These are phyloP conservation scores for Mortierella sp. DNA, from an alignment of 371 early-diverging fungal species.

Conservation along the genomic window DNA sequence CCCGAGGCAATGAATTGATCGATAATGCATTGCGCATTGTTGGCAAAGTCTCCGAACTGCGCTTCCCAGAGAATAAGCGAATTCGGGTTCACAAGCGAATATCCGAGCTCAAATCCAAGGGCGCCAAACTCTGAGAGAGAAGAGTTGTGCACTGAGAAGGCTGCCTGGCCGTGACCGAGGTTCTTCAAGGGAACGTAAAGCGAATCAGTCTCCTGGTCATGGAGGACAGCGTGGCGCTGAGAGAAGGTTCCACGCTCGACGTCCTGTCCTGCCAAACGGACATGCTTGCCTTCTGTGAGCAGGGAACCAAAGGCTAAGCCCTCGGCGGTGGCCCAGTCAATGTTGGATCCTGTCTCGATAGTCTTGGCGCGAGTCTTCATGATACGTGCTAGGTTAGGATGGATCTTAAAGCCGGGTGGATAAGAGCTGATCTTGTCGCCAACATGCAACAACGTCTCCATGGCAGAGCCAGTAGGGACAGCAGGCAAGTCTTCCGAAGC, in stretches of 20 bases:
- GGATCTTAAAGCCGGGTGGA: slow-evolving; percentile 89
- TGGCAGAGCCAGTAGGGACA: slow-evolving; percentile 86
- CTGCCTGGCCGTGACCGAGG: slow-evolving; percentile 84
- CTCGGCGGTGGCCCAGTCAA: slow-evolving; percentile 98
- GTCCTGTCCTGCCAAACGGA: slow-evolving; percentile 96
- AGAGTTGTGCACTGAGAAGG: slow-evolving; percentile 92
- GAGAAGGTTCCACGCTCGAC: slow-evolving; percentile 99
- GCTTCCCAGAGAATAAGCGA: slow-evolving; percentile 97
- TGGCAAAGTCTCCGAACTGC: slow-evolving; percentile 98
- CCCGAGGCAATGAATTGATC: slow-evolving; percentile 96
- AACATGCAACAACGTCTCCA: slow-evolving; percentile 79
- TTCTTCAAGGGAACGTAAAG: slow-evolving; percentile 84
- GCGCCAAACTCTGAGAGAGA: slow-evolving; percentile 95
- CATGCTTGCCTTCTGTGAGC: slow-evolving; percentile 89
- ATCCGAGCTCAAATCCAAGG: slow-evolving; percentile 97
- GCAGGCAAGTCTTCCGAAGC: slow-evolving; percentile 73
- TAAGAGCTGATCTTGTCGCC: slow-evolving; percentile 83
- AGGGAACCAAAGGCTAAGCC: slow-evolving; percentile 93
- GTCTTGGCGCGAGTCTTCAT: slow-evolving; percentile 85
- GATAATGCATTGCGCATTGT: slow-evolving; percentile 96
- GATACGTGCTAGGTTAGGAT: slow-evolving; percentile 88
- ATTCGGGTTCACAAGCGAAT: slow-evolving; percentile 93
- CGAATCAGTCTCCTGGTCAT: slow-evolving; percentile 86
- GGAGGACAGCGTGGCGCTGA: slow-evolving; percentile 95
- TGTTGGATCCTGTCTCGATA: slow-evolving; percentile 77